A percentile compares a stretch with the other conserved stretches of the same genome.
Evolutionary conservation across 1,284 basidiomycete species (phyloP).

Genomic region (Moesziomyces parantarcticus): DNA sequence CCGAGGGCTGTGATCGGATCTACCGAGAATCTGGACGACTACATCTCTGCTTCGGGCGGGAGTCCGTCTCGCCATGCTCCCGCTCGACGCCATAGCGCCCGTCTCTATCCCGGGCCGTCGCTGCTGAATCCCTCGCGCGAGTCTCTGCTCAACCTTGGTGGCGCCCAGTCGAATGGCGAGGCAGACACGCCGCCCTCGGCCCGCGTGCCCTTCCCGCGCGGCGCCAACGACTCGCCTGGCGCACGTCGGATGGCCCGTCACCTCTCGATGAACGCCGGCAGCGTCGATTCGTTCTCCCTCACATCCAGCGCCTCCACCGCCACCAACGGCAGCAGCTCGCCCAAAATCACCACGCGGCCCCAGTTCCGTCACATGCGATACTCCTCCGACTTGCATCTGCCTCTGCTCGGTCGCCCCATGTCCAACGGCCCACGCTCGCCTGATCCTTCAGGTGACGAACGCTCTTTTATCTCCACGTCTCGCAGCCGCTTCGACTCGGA

Average conservation of each 20-base stretch:
- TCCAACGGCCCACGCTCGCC: conserved; percentile 27
- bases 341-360: conserved; percentile 33
- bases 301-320: conserved; percentile 25
- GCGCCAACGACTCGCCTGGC: conserved; percentile 46
- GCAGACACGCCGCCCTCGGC: conserved; percentile 23
- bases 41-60: conserved; percentile 20
- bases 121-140: conserved; percentile 58
- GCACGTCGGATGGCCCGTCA: conserved; percentile 46
- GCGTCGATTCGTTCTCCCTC: conserved; percentile 23
- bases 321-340: conserved; percentile 29
- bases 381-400: conserved; percentile 58
- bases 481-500: conserved; percentile 56
- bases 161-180: conserved; percentile 13
- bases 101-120: conserved; percentile 46
- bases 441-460: conserved; percentile 35
- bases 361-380: conserved; percentile 56
- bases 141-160: conserved; percentile 25
- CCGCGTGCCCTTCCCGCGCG: conserved; percentile 55
- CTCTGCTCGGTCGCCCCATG: conserved; percentile 15
- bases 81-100: conserved; percentile 54
- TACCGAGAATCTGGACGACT: conserved; percentile 49
- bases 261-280: conserved; percentile 48
- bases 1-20: conserved; percentile 43
- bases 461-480: conserved; percentile 38
- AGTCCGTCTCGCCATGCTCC: conserved; percentile 52